Conservation (phyloP, 2,329 filamentous ascomycete species). For the Bimuria novae-zelandiae region DNA sequence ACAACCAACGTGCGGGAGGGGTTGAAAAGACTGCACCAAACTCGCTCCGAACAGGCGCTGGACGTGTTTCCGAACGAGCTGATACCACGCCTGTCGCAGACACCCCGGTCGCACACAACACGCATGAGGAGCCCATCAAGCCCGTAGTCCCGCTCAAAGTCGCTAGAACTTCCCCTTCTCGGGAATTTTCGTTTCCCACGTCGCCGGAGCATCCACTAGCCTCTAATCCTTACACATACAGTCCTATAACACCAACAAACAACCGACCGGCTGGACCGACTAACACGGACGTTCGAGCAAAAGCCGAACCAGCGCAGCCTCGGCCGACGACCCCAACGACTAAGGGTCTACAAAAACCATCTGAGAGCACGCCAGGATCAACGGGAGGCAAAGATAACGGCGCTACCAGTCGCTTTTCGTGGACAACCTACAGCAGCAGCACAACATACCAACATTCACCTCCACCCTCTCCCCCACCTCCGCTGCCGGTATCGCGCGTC, state of each 20-base stretch:
- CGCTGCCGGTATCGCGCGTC: conserved; percentile 34
- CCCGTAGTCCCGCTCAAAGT: conserved; percentile 50
- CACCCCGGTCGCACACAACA: conserved; percentile 23
- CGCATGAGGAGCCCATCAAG: conserved; percentile 48
- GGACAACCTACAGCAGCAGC: conserved; percentile 41
- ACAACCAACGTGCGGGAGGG: conserved; percentile 23
- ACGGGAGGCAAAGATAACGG: conserved; percentile 26
- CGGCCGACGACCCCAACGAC: conserved; percentile 32
- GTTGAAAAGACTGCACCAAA: conserved; percentile 26
- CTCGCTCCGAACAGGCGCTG: conserved; percentile 30
- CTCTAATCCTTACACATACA: conserved; percentile 30
- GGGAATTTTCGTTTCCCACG: conserved; percentile 39
- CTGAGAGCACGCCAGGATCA: conserved; percentile 28
- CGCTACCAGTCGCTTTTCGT: conserved; percentile 33
- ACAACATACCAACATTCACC: conserved; percentile 49
- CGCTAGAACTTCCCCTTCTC: conserved; percentile 42
- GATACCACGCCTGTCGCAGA: conserved; percentile 39
- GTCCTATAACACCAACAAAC: conserved; percentile 35
- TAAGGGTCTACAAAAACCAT: conserved; percentile 24
- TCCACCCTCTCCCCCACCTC: conserved; percentile 48
- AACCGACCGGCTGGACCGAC: conserved; percentile 16
- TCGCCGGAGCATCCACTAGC: conserved; percentile 29
- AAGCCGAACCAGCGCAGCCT: conserved; percentile 22
- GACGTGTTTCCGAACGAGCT: conserved; percentile 27
- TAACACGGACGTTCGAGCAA: conserved; percentile 18